Evolutionary conservation across 1,139 yeast species (phyloP).

Genomic region (Saccharomyces hybrid): DNA sequence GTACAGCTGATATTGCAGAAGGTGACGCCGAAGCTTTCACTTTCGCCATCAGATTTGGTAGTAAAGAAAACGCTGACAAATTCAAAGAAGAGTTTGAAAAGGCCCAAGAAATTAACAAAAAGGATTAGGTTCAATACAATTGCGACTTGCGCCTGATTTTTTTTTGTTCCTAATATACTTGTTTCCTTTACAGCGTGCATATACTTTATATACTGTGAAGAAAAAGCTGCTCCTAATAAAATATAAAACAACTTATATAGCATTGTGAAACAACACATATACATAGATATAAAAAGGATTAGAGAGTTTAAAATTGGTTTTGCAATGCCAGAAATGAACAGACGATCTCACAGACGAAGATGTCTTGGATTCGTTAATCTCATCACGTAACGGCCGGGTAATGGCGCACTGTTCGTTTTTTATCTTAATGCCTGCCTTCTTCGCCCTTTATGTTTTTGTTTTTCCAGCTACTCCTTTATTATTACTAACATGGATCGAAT

Average conservation of each 20-base stretch:
- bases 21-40: slow-evolving; percentile 96
- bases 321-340: too few relatives aligned
- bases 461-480: neutral
- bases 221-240: neutral
- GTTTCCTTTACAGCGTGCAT: neutral
- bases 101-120: slow-evolving; percentile 61
- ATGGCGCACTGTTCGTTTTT: neutral
- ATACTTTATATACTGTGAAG: neutral
- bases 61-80: slow-evolving; percentile 92
- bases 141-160: neutral
- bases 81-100: slow-evolving; percentile 87
- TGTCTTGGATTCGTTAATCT: too few relatives aligned
- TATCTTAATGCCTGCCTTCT: neutral
- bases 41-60: slow-evolving; percentile 93
- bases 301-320: neutral
- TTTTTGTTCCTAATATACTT: neutral
- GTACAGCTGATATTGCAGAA: slow-evolving; percentile 90
- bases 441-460: neutral
- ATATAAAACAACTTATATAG: neutral
- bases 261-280: neutral
- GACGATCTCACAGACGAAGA: too few relatives aligned
- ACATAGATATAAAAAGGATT: neutral
- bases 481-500: neutral
- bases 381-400: neutral
- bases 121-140: slow-evolving; percentile 2